Conservation (phyloP, 2,329 filamentous ascomycete genomes). For the Mollisiaceae sp. region DNA sequence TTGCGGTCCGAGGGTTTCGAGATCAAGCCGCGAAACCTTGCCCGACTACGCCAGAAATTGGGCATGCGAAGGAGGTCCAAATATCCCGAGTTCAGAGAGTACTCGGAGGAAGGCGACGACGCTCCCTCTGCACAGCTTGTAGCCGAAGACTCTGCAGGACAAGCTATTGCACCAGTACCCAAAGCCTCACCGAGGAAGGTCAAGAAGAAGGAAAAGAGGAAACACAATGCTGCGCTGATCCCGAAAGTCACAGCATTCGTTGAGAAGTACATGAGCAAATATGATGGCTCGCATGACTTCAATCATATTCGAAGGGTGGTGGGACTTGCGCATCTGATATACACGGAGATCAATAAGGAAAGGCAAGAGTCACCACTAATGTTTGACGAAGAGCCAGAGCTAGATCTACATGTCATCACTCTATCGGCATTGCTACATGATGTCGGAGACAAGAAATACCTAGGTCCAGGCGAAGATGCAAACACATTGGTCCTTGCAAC, state of each 20-base stretch:
- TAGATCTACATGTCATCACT: slow-evolving; percentile 61
- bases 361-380: slow-evolving; percentile 21
- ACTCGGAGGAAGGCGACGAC: slow-evolving; percentile 31
- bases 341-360: slow-evolving; percentile 36
- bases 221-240: slow-evolving; percentile 44
- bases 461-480: slow-evolving; percentile 58
- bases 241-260: slow-evolving; percentile 66
- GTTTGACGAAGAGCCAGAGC: slow-evolving; percentile 44
- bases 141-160: slow-evolving; percentile 13
- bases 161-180: slow-evolving; percentile 1
- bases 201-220: slow-evolving; percentile 30
- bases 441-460: slow-evolving; percentile 69
- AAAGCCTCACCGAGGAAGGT: slow-evolving; percentile 23
- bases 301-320: slow-evolving; percentile 82
- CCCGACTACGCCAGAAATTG: slow-evolving; percentile 38
- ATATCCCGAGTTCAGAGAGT: slow-evolving; percentile 40
- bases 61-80: slow-evolving; percentile 39
- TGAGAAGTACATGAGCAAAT: slow-evolving; percentile 73
- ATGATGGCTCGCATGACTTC: slow-evolving; percentile 90
- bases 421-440: slow-evolving; percentile 84
- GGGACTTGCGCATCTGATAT: slow-evolving; percentile 61
- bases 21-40: slow-evolving; percentile 37
- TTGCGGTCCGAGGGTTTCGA: slow-evolving; percentile 38
- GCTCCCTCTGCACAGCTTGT: slow-evolving; percentile 19
- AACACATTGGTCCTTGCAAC: slow-evolving; percentile 62